Conservation (phyloP, 2,329 filamentous ascomycete genomes). For the Graphilbum sp. region DNA sequence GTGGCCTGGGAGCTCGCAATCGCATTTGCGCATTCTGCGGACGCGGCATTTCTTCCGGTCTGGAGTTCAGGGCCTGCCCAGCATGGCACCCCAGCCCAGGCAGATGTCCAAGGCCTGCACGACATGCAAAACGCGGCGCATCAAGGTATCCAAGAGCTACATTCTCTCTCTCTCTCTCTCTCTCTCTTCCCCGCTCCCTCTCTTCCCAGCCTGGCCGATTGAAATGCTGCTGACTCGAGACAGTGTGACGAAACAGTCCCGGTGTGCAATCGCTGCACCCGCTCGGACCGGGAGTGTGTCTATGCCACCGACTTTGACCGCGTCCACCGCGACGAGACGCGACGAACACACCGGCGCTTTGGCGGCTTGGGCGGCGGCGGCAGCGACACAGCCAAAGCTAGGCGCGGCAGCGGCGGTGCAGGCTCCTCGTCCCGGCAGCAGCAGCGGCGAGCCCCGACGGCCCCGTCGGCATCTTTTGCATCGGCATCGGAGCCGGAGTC, state of each 20-base stretch:
- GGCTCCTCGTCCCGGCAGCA: too few relatives aligned
- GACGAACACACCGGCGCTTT: slow-evolving; percentile 1
- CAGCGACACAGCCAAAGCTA: too few relatives aligned
- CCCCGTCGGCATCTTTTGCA: too few relatives aligned
- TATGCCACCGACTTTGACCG: slow-evolving; percentile 6
- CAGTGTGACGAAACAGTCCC: slow-evolving; percentile 5
- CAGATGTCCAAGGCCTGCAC: slow-evolving; percentile 3
- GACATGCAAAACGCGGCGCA: slow-evolving; percentile 3
- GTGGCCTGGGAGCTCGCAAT: too few relatives aligned
- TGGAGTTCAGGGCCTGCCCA: too few relatives aligned
- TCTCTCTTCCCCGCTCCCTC: not conserved
- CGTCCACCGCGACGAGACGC: slow-evolving; percentile 5
- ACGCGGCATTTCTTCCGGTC: too few relatives aligned
- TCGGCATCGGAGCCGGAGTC: not conserved
- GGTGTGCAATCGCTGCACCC: slow-evolving; percentile 4
- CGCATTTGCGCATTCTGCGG: too few relatives aligned
- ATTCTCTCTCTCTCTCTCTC: not conserved
- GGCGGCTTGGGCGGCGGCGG: not conserved
- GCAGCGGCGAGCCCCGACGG: not conserved
- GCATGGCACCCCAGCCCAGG: slow-evolving; percentile 1
- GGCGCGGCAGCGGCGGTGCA: too few relatives aligned
- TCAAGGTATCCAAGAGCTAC: too few relatives aligned
- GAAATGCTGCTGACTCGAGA: not conserved
- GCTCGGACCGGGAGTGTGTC: slow-evolving; percentile 2
- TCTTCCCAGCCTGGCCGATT: not conserved